phyloP scores from a whole-genome alignment of 805 yeast genomes.

The Yamadazyma kitorensis region DNA sequence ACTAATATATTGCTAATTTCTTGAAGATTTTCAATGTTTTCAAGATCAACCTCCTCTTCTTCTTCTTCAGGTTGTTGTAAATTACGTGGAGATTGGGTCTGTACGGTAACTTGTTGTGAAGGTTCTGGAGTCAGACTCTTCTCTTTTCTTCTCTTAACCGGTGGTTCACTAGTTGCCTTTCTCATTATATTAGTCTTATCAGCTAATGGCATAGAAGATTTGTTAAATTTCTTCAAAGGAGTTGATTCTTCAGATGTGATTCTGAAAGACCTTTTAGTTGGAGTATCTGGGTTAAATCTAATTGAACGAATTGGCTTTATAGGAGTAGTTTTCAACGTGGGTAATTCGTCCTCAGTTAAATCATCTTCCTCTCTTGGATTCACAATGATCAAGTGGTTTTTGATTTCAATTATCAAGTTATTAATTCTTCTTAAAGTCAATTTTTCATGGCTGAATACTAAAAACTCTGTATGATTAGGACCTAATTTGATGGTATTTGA shows the following conservation, averaged over 20 bases:
- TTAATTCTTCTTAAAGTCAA: conserved; percentile 61
- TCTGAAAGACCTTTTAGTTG: conserved; percentile 12
- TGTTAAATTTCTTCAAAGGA: conserved; percentile 11
- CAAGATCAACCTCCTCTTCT: conserved; percentile 10
- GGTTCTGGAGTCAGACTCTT: conserved; percentile 1
- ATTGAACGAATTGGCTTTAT: neutral
- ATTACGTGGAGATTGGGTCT: neutral
- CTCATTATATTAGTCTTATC: conserved; percentile 25
- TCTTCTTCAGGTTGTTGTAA: conserved; percentile 14
- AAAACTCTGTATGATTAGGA: conserved; percentile 48
- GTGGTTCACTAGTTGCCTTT: conserved; percentile 37
- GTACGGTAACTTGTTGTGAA: neutral
- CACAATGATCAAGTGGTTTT: conserved; percentile 57
- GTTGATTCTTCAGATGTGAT: conserved; percentile 21
- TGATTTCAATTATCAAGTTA: conserved; percentile 65
- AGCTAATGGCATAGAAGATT: conserved; percentile 7
- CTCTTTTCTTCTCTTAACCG: conserved; percentile 7
- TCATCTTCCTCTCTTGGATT: conserved; percentile 47
- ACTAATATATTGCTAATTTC: conserved; percentile 64
- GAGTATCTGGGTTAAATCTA: conserved; percentile 10
- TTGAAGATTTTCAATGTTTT: conserved; percentile 28
- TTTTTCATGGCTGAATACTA: conserved; percentile 60
- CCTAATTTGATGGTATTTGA: conserved; percentile 40
- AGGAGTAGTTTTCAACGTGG: conserved; percentile 11
- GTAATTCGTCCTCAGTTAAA: conserved; percentile 45